These are phyloP conservation scores for Elsinoe perseae DNA, from an alignment of 2,329 filamentous ascomycete species.

Conservation along the genomic window DNA sequence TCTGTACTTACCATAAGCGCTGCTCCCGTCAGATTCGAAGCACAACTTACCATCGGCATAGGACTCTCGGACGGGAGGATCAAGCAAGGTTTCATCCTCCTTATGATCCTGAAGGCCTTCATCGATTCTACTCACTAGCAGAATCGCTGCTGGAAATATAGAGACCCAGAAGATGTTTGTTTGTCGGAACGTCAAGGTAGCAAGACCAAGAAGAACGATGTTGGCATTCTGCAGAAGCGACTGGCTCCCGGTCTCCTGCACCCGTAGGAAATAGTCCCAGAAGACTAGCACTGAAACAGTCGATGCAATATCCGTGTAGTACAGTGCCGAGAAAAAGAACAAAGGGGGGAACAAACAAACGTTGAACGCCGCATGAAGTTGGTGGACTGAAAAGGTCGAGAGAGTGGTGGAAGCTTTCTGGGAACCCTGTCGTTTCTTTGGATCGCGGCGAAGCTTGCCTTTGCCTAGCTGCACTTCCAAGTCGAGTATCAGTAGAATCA, in stretches of 20 bases:
- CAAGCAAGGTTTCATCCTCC: slow-evolving; percentile 38
- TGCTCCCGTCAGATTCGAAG: neutral
- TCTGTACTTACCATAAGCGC: slow-evolving; percentile 20
- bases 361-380: slow-evolving; percentile 62
- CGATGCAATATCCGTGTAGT: slow-evolving; percentile 88
- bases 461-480: slow-evolving; percentile 13
- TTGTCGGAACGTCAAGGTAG: slow-evolving; percentile 71
- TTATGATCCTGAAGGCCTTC: slow-evolving; percentile 41
- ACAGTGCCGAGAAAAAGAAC: slow-evolving; percentile 93
- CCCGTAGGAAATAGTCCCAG: slow-evolving; percentile 47
- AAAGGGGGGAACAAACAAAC: slow-evolving; percentile 78
- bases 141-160: slow-evolving; percentile 58
- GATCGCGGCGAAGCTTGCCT: slow-evolving; percentile 13
- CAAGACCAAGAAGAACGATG: slow-evolving; percentile 50
- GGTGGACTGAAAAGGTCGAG: slow-evolving; percentile 12
- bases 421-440: slow-evolving; percentile 2
- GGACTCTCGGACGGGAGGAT: slow-evolving; percentile 43
- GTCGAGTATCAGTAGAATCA: slow-evolving; percentile 26
- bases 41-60: slow-evolving; percentile 39
- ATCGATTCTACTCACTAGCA: slow-evolving; percentile 42
- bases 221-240: slow-evolving; percentile 19
- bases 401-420: neutral
- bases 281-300: slow-evolving; percentile 65
- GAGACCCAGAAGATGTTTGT: slow-evolving; percentile 97
- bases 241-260: slow-evolving; percentile 3